Percentiles rank a stretch among this genome's conserved stretches.
phyloP scores from a whole-genome alignment of 1,284 basidiomycete species.

The Athelia psychrophila region DNA sequence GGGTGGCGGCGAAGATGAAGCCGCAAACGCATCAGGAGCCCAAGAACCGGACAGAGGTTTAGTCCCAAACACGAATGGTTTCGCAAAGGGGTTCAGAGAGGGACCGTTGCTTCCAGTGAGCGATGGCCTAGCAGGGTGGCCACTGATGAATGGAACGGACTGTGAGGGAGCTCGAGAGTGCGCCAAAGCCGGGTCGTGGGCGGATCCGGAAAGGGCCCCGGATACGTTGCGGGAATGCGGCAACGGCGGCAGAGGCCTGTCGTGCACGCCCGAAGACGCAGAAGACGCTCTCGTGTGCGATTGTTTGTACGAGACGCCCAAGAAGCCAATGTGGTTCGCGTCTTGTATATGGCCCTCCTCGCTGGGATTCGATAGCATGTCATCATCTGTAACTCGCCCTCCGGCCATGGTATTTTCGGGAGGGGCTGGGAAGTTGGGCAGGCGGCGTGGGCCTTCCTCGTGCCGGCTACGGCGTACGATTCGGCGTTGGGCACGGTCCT shows the following conservation, averaged over 20 bases:
- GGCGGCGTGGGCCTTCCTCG: constrained; percentile 54
- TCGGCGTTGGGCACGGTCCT: constrained; percentile 59
- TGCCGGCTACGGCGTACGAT: constrained; percentile 46
- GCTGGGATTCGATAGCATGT: constrained; percentile 80
- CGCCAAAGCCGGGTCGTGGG: constrained; percentile 57
- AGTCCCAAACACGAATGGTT: constrained; percentile 74
- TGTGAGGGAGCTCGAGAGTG: constrained; percentile 59
- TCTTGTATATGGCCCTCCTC: constrained; percentile 58
- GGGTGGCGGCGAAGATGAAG: constrained; percentile 28
- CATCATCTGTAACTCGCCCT: constrained; percentile 47
- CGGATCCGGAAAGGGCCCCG: constrained; percentile 44
- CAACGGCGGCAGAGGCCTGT: constrained; percentile 53
- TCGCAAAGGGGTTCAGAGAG: constrained; percentile 72
- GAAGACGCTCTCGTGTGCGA: constrained; percentile 20
- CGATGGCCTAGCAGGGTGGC: constrained; percentile 14
- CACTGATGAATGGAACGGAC: constrained; percentile 22
- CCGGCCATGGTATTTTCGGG: constrained; percentile 44
- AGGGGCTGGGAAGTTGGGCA: constrained; percentile 77
- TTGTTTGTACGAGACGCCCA: constrained; percentile 33
- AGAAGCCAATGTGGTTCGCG: constrained; percentile 10
- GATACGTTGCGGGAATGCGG: constrained; percentile 66
- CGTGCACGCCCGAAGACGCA: constrained; percentile 15
- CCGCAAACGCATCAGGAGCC: constrained; percentile 22
- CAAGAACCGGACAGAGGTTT: constrained; percentile 25
- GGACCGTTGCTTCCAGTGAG: constrained; percentile 14